Evolutionary conservation across 345 rosid genomes (phyloP).

Genomic region (Eucalyptus curtisii): DNA sequence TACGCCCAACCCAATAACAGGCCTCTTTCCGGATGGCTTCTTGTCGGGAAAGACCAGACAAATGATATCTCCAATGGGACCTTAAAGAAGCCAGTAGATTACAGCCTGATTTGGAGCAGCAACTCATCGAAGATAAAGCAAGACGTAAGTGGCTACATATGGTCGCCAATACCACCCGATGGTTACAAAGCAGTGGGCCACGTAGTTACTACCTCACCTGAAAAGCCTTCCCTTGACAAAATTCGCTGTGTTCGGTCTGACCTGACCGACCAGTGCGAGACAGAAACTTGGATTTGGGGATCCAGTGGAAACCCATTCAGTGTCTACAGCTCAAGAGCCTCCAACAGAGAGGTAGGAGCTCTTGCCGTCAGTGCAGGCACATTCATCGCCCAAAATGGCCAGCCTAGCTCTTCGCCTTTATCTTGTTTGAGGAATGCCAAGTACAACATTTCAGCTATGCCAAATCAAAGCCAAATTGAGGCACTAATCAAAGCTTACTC

Average conservation of each 20-base stretch:
- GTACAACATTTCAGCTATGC: not conserved
- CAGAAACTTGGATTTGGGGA: slow-evolving; percentile 3
- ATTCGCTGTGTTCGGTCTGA: slow-evolving; percentile 5
- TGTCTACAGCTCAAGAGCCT: not conserved
- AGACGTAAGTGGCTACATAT: slow-evolving; percentile 1
- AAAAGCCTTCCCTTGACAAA: slow-evolving; percentile 7
- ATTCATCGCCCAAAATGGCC: not conserved
- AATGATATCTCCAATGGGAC: not conserved
- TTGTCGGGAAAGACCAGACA: slow-evolving; percentile 1
- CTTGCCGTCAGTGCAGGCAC: not conserved
- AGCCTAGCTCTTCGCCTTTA: not conserved
- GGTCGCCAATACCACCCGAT: slow-evolving; percentile 4
- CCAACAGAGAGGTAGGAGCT: not conserved
- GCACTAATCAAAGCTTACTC: not conserved
- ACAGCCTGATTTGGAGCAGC: slow-evolving; percentile 4
- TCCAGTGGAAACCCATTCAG: not conserved
- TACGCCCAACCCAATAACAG: slow-evolving; percentile 5
- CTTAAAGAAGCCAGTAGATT: not conserved
- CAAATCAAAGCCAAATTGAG: not conserved
- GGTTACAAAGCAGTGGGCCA: slow-evolving; percentile 9
- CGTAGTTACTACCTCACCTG: slow-evolving; percentile 1
- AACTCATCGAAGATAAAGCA: not conserved
- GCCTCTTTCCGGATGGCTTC: slow-evolving; percentile 4
- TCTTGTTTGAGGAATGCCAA: slow-evolving; percentile 3
- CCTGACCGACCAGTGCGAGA: slow-evolving; percentile 2